These are phyloP conservation scores for Sextonia rubra DNA, from an alignment of 164 flowering plant species.

Conservation along the genomic window DNA sequence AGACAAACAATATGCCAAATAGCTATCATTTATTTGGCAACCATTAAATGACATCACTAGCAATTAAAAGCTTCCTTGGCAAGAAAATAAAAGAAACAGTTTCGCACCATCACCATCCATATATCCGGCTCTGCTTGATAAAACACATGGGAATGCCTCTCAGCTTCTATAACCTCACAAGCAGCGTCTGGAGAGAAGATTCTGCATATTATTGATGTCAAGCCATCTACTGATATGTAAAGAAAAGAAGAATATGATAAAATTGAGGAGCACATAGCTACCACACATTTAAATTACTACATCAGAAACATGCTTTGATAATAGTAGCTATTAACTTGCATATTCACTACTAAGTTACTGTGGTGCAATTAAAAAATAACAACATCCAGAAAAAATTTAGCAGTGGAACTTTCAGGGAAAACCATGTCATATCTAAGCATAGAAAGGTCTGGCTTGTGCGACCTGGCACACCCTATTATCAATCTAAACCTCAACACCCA, in stretches of 20 bases:
- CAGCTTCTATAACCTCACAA: constrained; percentile 96
- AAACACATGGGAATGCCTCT: constrained; percentile 83
- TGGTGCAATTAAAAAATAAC: neutral
- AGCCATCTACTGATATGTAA: constrained; percentile 12
- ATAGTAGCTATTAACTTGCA: neutral
- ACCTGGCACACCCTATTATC: too few species aligned
- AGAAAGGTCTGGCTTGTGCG: too few species aligned
- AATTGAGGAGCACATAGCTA: neutral
- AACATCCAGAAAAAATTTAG: neutral
- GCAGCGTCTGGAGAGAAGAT: constrained; percentile 92
- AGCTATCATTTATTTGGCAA: neutral
- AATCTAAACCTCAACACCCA: too few species aligned
- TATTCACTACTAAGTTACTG: neutral
- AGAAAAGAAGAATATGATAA: neutral
- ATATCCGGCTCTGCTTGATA: constrained; percentile 91
- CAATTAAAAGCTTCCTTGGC: neutral
- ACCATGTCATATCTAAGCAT: too few species aligned
- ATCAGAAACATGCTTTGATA: neutral
- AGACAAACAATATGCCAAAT: neutral
- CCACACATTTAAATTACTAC: neutral
- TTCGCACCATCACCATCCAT: constrained; percentile 94
- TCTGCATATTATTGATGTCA: constrained; percentile 38
- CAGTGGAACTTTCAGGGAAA: neutral
- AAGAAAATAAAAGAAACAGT: neutral
- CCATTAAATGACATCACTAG: neutral